These are phyloP conservation scores for Lactarius evosmus DNA, from an alignment of 768 basidiomycete genomes.

Conservation along the genomic window DNA sequence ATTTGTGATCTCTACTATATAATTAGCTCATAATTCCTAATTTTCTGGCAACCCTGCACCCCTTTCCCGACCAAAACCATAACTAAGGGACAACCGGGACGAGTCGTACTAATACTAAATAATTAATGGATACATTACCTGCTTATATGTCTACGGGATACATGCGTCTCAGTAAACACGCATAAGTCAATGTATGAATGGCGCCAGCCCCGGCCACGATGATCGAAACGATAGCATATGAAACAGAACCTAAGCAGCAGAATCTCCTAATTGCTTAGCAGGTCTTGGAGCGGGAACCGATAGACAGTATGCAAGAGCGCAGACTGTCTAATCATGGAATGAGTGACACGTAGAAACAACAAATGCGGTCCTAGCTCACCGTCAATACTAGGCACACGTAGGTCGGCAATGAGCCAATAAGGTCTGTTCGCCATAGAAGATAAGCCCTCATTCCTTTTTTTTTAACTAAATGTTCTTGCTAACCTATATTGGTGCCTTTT, in stretches of 20 bases:
- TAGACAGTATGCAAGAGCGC: conserved; percentile 12
- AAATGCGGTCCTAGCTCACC: neutral
- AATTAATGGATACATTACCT: neutral
- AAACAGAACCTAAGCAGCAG: neutral
- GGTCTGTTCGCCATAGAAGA: neutral
- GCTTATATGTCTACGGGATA: neutral
- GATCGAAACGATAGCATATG: too few relatives aligned
- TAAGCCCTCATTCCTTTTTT: neutral
- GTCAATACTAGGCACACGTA: conserved; percentile 19
- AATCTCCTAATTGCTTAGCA: neutral
- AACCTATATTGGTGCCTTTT: conserved; percentile 18
- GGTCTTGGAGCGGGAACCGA: neutral
- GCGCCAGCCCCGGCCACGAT: neutral
- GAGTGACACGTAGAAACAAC: neutral
- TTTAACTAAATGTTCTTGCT: neutral
- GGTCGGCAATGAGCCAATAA: conserved; percentile 19
- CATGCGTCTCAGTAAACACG: neutral
- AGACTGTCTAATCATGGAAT: neutral
- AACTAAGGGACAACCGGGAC: neutral
- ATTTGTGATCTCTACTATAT: conserved; percentile 43
- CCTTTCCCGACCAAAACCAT: neutral
- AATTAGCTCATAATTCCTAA: neutral
- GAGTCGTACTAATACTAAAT: neutral
- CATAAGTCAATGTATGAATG: neutral
- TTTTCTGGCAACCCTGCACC: neutral